These are phyloP conservation scores for Erysiphe neolycopersici DNA, from an alignment of 2,329 filamentous ascomycete genomes.

Conservation along the genomic window DNA sequence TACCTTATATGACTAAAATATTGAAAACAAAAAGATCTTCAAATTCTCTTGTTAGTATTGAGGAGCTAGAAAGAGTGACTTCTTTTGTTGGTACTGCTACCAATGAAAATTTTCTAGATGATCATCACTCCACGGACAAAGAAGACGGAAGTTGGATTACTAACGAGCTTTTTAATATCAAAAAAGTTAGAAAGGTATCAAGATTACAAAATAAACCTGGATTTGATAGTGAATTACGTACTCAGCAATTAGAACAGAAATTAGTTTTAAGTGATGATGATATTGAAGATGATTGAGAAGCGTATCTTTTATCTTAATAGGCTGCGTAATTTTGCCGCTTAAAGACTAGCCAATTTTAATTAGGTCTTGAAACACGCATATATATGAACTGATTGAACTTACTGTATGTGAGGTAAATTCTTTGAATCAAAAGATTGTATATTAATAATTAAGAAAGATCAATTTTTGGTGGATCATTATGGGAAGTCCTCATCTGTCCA, in stretches of 20 bases:
- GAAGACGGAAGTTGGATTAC: conserved; percentile 29
- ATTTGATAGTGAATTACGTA: conserved; percentile 3
- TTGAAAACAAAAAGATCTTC: conserved; percentile 12
- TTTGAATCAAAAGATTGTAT: no score
- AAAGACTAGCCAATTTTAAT: no score
- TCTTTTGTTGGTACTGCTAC: conserved; percentile 14
- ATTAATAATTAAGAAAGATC: no score
- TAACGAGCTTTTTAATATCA: conserved; percentile 29
- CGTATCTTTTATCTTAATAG: no score
- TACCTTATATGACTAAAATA: conserved; percentile 64
- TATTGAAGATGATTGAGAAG: conserved; percentile 33
- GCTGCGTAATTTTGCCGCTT: no score
- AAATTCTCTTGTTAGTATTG: conserved; percentile 13
- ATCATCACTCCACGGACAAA: conserved; percentile 16
- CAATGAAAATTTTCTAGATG: conserved; percentile 20
- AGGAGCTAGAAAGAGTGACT: conserved; percentile 15
- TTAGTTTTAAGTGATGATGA: conserved; percentile 59
- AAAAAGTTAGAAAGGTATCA: conserved; percentile 22
- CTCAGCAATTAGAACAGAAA: conserved; percentile 23
- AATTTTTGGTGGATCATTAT: no score
- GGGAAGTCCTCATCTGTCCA: no score
- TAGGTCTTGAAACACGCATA: no score
- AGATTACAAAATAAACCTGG: conserved; percentile 8
- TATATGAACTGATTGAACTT: no score
- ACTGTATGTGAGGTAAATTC: no score